Conservation (phyloP, 129 eudicot species). For the Arctium lappa region DNA sequence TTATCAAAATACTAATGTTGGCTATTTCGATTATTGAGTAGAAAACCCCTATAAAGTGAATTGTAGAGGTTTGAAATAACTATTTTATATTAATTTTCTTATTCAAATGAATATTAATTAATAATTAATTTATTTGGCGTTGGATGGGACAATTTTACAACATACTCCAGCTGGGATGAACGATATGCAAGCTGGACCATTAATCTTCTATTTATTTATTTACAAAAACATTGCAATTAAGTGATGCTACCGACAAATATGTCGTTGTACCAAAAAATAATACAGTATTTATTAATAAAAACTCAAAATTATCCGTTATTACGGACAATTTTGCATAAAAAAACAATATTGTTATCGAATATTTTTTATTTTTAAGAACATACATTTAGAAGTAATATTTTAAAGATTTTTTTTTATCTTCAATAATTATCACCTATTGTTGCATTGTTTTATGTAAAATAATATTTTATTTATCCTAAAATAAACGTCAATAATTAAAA, state of each 20-base stretch:
- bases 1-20: too few relatives aligned
- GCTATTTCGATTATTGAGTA: too few relatives aligned
- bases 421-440: too few relatives aligned
- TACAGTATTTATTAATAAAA: background rate
- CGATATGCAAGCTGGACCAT: conserved; percentile 28
- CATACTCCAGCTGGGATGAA: conserved; percentile 26
- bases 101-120: too few relatives aligned
- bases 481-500: too few relatives aligned
- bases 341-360: background rate
- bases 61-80: too few relatives aligned
- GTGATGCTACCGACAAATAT: conserved; percentile 20
- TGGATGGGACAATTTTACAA: conserved; percentile 28
- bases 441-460: too few relatives aligned
- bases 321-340: background rate
- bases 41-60: too few relatives aligned
- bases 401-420: too few relatives aligned
- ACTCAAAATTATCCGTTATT: background rate
- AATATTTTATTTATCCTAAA: too few relatives aligned
- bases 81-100: too few relatives aligned
- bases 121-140: background rate
- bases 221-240: conserved; percentile 8
- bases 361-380: background rate
- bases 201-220: conserved; percentile 4
- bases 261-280: background rate
- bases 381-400: background rate